Conservation (phyloP, 495 filamentous ascomycete genomes). For the Lepidopterella palustris region DNA sequence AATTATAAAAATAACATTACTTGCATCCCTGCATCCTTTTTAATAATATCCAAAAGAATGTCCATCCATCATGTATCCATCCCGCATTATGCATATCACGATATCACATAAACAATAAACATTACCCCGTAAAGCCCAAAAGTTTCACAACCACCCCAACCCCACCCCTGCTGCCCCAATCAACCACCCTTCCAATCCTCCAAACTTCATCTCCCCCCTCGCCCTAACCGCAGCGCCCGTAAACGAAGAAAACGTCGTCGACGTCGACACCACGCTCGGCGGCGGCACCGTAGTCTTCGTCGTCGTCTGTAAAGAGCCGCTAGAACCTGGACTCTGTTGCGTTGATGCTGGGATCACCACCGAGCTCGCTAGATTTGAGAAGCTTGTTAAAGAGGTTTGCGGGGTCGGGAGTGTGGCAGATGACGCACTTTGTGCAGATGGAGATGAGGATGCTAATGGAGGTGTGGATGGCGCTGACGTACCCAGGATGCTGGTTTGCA, state of each 20-base stretch:
- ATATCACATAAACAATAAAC: too few species aligned
- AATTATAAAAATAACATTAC: too few species aligned
- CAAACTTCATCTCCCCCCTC: background rate
- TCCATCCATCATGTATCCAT: too few species aligned
- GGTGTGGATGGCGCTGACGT: background rate
- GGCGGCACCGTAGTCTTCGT: constrained; percentile 4
- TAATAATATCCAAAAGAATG: too few species aligned
- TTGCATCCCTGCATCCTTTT: too few species aligned
- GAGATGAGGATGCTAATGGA: background rate
- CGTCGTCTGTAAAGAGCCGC: background rate
- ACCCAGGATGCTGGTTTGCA: background rate
- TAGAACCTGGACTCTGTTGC: background rate
- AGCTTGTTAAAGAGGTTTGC: background rate
- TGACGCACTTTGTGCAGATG: background rate
- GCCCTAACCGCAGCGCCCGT: constrained; percentile 5
- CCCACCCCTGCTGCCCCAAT: constrained; percentile 24
- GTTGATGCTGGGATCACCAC: background rate
- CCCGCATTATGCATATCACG: too few species aligned
- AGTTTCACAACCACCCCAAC: constrained; percentile 20
- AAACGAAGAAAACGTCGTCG: background rate
- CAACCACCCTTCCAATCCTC: constrained; percentile 18
- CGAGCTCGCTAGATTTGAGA: background rate
- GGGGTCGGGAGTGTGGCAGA: background rate
- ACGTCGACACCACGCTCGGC: background rate
- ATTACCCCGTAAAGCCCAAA: too few species aligned